A percentile compares a stretch with the other conserved stretches of the same genome.
These are phyloP conservation scores for Brassica balearica DNA, from an alignment of 441 rosid genomes.

Conservation along the genomic window DNA sequence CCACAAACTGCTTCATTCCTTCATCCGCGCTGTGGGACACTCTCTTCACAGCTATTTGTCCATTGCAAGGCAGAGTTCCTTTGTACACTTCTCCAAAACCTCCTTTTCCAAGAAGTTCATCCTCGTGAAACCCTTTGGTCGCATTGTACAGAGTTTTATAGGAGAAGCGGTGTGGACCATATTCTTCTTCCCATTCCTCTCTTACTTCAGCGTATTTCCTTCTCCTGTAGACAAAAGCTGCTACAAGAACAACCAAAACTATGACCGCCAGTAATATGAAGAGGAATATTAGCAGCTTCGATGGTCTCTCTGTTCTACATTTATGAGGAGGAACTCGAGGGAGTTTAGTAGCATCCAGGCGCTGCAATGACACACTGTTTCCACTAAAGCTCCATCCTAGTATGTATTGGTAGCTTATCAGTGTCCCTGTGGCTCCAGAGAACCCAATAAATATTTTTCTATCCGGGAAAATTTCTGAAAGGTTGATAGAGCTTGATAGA, in stretches of 20 bases:
- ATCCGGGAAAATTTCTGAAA: conserved; percentile 48
- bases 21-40: conserved; percentile 44
- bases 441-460: conserved; percentile 58
- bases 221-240: conserved; percentile 30
- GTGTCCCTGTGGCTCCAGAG: conserved; percentile 58
- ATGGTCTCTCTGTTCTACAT: background rate
- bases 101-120: conserved; percentile 45
- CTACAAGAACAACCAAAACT: conserved; percentile 23
- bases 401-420: conserved; percentile 51
- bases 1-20: conserved; percentile 44
- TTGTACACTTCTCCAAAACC: conserved; percentile 50
- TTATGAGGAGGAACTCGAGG: conserved; percentile 45
- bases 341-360: conserved; percentile 43
- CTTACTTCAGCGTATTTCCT: conserved; percentile 45
- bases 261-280: conserved; percentile 4
- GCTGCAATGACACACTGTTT: conserved; percentile 41
- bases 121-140: conserved; percentile 42
- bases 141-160: conserved; percentile 45
- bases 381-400: conserved; percentile 70
- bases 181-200: conserved; percentile 61
- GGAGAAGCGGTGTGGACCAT: conserved; percentile 46
- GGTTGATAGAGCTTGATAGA: conserved; percentile 46
- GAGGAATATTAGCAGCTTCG: conserved; percentile 3
- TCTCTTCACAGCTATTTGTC: conserved; percentile 48
- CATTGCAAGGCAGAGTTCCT: conserved; percentile 39